Evolutionary conservation across 2,329 filamentous ascomycete species (phyloP).

Genomic region (Calonectria ilicicola): DNA sequence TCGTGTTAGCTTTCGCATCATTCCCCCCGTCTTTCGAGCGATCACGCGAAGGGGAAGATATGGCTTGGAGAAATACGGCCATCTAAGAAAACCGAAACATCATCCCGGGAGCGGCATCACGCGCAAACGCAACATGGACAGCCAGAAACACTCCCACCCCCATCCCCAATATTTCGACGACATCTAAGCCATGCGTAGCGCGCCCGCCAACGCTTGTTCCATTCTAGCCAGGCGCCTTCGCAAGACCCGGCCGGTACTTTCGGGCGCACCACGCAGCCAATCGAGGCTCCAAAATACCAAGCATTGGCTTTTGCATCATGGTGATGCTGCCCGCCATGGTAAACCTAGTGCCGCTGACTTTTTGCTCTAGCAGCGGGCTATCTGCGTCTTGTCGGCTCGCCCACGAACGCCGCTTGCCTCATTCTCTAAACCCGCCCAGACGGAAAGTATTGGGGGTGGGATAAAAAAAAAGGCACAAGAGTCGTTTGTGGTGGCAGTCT

Average conservation of each 20-base stretch:
- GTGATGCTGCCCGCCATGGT: not conserved
- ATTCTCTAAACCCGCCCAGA: not conserved
- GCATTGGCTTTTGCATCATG: not conserved
- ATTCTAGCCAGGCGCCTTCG: not conserved
- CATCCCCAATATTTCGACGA: not conserved
- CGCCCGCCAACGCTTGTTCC: not conserved
- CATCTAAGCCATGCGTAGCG: not conserved
- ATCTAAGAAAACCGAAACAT: not conserved
- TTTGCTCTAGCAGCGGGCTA: not conserved
- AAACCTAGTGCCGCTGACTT: not conserved
- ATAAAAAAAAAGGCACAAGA: not conserved
- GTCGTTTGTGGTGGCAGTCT: not conserved
- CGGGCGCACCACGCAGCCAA: not conserved
- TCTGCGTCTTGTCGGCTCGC: not conserved
- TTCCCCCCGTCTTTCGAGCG: not conserved
- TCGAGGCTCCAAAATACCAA: not conserved
- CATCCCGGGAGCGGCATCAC: not conserved
- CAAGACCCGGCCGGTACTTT: slow-evolving; percentile 2
- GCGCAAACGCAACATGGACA: not conserved
- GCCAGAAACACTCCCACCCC: not conserved
- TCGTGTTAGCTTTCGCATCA: not conserved
- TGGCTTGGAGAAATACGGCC: not conserved
- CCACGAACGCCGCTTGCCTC: not conserved
- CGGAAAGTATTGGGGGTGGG: not conserved
- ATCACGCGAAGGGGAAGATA: not conserved